Percentiles rank a stretch among this genome's conserved stretches.
phyloP scores from a whole-genome alignment of 352 stramenopile genomes.

The Thraustochytrium aureum region DNA sequence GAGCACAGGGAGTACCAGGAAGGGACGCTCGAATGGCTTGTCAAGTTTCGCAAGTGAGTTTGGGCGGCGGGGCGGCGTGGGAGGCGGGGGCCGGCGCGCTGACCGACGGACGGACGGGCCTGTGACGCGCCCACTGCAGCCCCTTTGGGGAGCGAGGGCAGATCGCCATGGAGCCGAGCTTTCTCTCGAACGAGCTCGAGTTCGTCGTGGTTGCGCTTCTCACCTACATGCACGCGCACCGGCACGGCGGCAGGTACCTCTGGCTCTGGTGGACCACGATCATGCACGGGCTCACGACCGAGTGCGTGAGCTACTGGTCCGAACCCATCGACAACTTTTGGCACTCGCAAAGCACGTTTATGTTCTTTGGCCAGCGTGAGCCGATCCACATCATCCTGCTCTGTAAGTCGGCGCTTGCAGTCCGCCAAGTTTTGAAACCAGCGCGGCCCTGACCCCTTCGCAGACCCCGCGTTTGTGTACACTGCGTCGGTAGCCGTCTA shows the following conservation, averaged over 20 bases:
- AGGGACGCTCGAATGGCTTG: neutral
- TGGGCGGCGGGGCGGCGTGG: neutral
- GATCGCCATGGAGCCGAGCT: slow-evolving; percentile 15
- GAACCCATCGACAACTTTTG: slow-evolving; percentile 32
- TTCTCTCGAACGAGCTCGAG: slow-evolving; percentile 11
- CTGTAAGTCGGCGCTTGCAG: too few species aligned
- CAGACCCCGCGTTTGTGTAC: neutral
- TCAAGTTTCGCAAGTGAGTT: slow-evolving; percentile 26
- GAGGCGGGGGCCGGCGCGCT: too few species aligned
- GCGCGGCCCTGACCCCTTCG: too few species aligned
- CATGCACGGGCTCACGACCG: neutral
- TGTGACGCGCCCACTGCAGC: neutral
- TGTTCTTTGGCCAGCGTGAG: slow-evolving; percentile 9
- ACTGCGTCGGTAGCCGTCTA: neutral
- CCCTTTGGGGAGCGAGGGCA: slow-evolving; percentile 4
- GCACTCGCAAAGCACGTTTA: slow-evolving; percentile 17
- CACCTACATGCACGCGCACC: neutral
- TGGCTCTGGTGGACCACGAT: slow-evolving; percentile 11
- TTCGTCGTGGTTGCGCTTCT: neutral
- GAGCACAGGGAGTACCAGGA: slow-evolving; percentile 12
- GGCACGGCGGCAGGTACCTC: slow-evolving; percentile 3
- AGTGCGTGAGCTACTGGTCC: neutral
- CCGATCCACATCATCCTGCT: slow-evolving; percentile 4
- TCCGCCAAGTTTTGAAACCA: too few species aligned
- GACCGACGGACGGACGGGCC: too few species aligned